A percentile compares a stretch with the other conserved stretches of the same genome.
Evolutionary conservation across 2,329 filamentous ascomycete species (phyloP).

Genomic region (Periconia sp.): DNA sequence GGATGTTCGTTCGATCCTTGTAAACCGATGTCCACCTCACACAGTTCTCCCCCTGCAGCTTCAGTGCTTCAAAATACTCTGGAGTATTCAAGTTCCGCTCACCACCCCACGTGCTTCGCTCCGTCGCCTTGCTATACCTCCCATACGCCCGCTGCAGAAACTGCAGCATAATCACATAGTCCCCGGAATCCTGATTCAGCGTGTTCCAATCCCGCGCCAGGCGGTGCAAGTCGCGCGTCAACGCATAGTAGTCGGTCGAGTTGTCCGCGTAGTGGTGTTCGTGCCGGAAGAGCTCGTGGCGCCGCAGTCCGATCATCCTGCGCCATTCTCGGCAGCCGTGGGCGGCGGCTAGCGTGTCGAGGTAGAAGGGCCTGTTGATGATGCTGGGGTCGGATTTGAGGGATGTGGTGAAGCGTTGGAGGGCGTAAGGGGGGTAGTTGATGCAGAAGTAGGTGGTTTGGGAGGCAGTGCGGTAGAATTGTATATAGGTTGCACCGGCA

Average conservation of each 20-base stretch:
- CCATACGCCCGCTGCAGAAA: conserved; percentile 18
- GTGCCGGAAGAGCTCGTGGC: conserved; percentile 13
- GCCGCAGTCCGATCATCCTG: conserved; percentile 15
- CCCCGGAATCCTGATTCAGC: conserved; percentile 20
- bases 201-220: conserved; percentile 23
- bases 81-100: conserved; percentile 9
- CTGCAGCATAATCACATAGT: conserved; percentile 16
- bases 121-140: conserved; percentile 4
- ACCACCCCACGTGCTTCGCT: conserved; percentile 6
- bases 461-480: conserved; percentile 13
- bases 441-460: conserved; percentile 23
- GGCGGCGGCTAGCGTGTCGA: conserved; percentile 21
- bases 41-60: conserved; percentile 20
- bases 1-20: conserved; percentile 20
- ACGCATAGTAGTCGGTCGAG: conserved; percentile 10
- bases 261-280: conserved; percentile 13
- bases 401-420: conserved; percentile 8
- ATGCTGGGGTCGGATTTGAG: conserved; percentile 8
- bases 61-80: conserved; percentile 20
- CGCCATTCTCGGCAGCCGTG: conserved; percentile 24
- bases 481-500: conserved; percentile 18
- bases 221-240: conserved; percentile 18
- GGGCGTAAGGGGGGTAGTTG: conserved; percentile 18
- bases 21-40: conserved; percentile 21
- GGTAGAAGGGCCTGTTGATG: conserved; percentile 19